Base-by-base conservation (phyloP, 2,329 filamentous ascomycete species). In the Allantophomopsis lycopodina region DNA sequence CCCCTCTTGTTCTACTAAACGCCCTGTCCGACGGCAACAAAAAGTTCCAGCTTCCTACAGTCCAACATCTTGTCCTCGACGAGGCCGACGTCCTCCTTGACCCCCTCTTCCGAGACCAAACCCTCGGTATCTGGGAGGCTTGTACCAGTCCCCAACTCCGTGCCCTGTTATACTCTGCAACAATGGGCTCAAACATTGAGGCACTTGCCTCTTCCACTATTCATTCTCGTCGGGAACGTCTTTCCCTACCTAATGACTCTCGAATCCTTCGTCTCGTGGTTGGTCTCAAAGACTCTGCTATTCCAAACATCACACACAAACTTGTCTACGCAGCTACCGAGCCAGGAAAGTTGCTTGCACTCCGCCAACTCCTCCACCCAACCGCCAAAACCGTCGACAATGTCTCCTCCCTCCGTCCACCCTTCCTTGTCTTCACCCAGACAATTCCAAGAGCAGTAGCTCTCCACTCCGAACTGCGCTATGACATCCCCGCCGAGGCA, bases 1-100 rank as follows among this genome's bases (percentile, higher is more conserved):
- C 86, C 2, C 86, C 86, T 3, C 66, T 88, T 30, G 64, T 84
- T 12, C 67, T 98, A 3, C 70, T 89, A 20, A 84, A 91, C 54
- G 77, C 83, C 3, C 61, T 95, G 6, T 62, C 62, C 40, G 54
- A 62, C 49, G 38, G 48, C 8, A 44, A 44, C 11, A 55, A 60
- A 45, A 39, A 66, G 53, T 60, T 65, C 23, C 61, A 68, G 5
- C 60, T 94, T 5, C 75, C 83, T 0, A 71, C 73, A 1, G 79
- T 95, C 4, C 70, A 71, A 35, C 77, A 77, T 38, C 64, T 98
- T 14, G 71, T 96, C 30, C 67, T 98, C 2, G 91, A 98, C 54
- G 91, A 98, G 65, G 91, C 87, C 1, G 91, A 98, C 58, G 87
- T 96, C 12, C 78, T 98, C 5, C 73, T 98, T 10, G 88, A 96